Conservation (phyloP, 2,329 filamentous ascomycete genomes). For the Claviceps sp. region DNA sequence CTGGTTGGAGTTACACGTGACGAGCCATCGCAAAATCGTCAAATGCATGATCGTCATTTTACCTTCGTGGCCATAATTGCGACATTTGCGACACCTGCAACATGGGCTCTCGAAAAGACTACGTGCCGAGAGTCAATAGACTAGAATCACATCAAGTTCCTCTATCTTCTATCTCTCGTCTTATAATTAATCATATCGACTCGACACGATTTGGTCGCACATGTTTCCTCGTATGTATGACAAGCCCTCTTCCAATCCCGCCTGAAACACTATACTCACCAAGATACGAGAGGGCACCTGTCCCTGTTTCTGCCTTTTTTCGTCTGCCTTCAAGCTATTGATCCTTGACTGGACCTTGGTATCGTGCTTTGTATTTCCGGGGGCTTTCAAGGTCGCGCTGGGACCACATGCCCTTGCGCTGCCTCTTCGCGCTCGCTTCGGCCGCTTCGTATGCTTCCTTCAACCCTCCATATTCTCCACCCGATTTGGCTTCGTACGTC, state of each 20-base stretch:
- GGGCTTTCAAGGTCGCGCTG: conserved; percentile 63
- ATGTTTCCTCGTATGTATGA: background rate
- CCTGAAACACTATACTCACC: too few species aligned
- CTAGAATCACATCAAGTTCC: too few species aligned
- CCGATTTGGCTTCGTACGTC: conserved; percentile 84
- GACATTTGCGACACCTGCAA: too few species aligned
- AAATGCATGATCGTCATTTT: too few species aligned
- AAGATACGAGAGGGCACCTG: background rate
- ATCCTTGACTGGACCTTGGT: conserved; percentile 11
- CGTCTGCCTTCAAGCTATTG: conserved; percentile 3
- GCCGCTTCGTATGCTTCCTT: conserved; percentile 51
- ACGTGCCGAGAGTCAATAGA: too few species aligned
- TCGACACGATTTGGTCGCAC: background rate
- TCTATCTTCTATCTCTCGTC: too few species aligned
- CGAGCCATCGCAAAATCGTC: too few species aligned
- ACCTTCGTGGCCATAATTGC: too few species aligned
- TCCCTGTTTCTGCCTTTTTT: background rate
- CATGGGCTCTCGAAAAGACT: too few species aligned
- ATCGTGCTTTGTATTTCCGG: conserved; percentile 63
- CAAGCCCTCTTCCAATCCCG: background rate
- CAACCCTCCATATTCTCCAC: conserved; percentile 72
- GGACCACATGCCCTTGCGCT: conserved; percentile 63
- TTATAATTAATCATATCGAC: too few species aligned
- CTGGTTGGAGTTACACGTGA: too few species aligned
- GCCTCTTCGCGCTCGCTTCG: conserved; percentile 51